A percentile compares a stretch with the other conserved stretches of the same genome.
Conservation (phyloP, 1,284 basidiomycete genomes). For the Tilletia horrida region DNA sequence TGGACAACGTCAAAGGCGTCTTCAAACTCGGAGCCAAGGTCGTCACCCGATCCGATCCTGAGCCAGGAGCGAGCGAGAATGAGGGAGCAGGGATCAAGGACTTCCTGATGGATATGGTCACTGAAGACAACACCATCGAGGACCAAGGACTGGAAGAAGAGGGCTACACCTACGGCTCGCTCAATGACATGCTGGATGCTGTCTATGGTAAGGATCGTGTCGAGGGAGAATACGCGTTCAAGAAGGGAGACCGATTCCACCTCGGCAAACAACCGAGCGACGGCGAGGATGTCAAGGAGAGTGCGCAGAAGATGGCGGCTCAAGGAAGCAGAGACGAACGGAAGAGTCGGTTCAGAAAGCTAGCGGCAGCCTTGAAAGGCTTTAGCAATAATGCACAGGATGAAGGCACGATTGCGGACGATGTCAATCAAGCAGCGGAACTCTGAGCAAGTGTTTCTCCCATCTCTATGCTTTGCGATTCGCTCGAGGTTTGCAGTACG, state of each 20-base stretch:
- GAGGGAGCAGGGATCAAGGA: background rate
- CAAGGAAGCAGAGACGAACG: background rate
- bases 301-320: constrained; percentile 8
- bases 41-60: background rate
- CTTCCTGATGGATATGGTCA: background rate
- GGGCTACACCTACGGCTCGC: background rate
- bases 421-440: constrained; percentile 3
- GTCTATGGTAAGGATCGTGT: constrained; percentile 13
- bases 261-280: background rate
- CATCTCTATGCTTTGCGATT: too few species aligned
- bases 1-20: constrained; percentile 4
- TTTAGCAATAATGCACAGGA: background rate
- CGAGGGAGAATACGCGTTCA: constrained; percentile 16
- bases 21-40: background rate
- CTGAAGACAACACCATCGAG: background rate
- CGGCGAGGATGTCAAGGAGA: background rate
- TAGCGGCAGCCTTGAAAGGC: background rate
- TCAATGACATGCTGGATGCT: constrained; percentile 10
- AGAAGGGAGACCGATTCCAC: constrained; percentile 10
- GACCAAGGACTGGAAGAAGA: constrained; percentile 8
- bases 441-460: background rate
- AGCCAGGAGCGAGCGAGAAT: background rate
- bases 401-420: background rate
- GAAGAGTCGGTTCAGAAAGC: background rate
- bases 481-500: too few species aligned